Evolutionary conservation across 345 rosid species (phyloP).

Genomic region (Jatropha curcas): DNA sequence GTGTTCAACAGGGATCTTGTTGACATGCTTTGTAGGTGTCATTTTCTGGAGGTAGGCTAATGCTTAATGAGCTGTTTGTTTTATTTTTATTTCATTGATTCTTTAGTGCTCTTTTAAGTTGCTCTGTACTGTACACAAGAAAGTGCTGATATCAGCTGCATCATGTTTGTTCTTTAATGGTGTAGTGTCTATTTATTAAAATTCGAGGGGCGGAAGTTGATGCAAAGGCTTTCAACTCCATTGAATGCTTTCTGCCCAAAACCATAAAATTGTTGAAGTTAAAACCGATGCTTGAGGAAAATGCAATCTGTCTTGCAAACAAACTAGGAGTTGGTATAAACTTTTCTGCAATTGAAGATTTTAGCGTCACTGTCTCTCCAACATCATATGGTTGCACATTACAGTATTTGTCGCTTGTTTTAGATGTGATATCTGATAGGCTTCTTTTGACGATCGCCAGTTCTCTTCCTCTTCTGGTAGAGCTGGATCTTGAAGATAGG

Average conservation of each 20-base stretch:
- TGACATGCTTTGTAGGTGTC: conserved; percentile 41
- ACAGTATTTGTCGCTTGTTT: conserved; percentile 55
- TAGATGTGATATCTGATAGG: conserved; percentile 53
- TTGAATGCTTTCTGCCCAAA: conserved; percentile 39
- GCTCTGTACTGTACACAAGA: not conserved
- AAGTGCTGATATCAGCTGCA: not conserved
- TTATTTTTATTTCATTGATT: not conserved
- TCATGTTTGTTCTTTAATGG: conserved; percentile 22
- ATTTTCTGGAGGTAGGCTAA: conserved; percentile 55
- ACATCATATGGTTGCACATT: conserved; percentile 30
- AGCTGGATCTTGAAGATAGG: conserved; percentile 68
- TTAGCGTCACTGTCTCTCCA: conserved; percentile 25
- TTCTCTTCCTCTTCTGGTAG: conserved; percentile 48
- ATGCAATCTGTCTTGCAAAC: conserved; percentile 41
- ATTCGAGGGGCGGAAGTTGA: conserved; percentile 40
- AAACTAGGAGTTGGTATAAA: conserved; percentile 27
- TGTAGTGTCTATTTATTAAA: conserved; percentile 51
- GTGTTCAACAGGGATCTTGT: conserved; percentile 33
- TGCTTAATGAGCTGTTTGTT: conserved; percentile 9
- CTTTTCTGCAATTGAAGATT: conserved; percentile 19
- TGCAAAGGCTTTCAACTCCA: conserved; percentile 34
- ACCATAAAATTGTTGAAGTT: conserved; percentile 51
- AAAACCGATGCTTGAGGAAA: conserved; percentile 41
- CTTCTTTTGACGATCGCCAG: conserved; percentile 43
- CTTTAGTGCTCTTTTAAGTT: not conserved